Evolutionary conservation across 2,329 filamentous ascomycete genomes (phyloP), one percentile per base, ranked within the genome.

Genomic region (Hymenoscyphus occultus): DNA sequence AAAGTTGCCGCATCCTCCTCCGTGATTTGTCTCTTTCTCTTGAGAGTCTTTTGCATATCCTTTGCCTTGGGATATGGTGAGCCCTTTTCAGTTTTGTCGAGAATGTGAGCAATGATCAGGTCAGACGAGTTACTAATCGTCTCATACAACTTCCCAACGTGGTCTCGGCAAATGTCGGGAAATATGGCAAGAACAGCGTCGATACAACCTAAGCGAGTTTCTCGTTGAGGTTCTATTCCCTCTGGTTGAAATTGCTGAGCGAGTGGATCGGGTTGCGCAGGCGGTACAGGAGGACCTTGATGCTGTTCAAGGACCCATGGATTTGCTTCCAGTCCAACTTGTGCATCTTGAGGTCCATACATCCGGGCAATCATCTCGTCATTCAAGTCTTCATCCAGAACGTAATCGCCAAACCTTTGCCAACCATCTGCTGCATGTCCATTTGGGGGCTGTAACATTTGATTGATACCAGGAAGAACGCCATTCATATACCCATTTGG

Each of bases 121-220:
- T 70, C 68, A 7, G 72, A 70, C 12, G 70, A 66, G 32, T 68
- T 39, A 10, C 63, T 63, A 13, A 71, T 58, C 39, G 65, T 69
- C 28, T 74, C 67, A 65, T 78, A 80, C n/a, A 81, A 70, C 16
- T 72, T 69, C 12, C 68, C 69, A 28, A 83, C 76, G 69, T 80
- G 77, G 12, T 77, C 71, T 28, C 73, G 76, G 62, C 77, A 78
- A 51, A 83, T 80, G 59, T 80, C 80, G 9, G 82, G 82, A 62
- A 84, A 83, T 9, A 83, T 69, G 12, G 73, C 71, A 4, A 79
- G 45, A 19, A 83, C 71, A n/a, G 74, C 71, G 9, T 70, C 67
- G 19, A 81, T 71, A 60, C 76, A 70, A 56, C 68, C 66, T n/a
- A 39, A 58, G 48, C 60, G 60, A 28, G 68, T 58, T 45, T 70